Conservation (phyloP, 306 rosid species). For the Malus domestica region DNA sequence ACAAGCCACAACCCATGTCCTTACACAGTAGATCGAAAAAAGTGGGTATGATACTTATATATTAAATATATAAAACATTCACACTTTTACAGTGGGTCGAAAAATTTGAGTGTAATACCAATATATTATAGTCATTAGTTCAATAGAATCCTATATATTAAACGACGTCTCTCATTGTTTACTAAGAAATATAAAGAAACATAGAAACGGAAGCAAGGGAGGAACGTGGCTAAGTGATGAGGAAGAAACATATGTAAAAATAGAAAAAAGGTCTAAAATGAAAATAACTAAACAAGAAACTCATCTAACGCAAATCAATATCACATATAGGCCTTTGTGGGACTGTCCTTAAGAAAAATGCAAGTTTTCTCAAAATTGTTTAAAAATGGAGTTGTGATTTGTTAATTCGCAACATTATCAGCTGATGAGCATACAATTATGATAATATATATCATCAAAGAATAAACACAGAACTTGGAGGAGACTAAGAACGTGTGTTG, state of each 20-base stretch:
- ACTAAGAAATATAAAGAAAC: too few species aligned
- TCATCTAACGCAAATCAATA: too few species aligned
- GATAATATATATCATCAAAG: background rate
- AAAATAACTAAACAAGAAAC: background rate
- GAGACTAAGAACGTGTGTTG: constrained; percentile 2
- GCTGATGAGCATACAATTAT: background rate
- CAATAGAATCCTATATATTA: too few species aligned
- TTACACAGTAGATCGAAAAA: too few species aligned
- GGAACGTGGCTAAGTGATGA: background rate
- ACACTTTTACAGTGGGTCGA: fast-evolving
- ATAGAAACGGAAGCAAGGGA: too few species aligned
- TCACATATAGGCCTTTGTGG: background rate
- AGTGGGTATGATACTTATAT: too few species aligned
- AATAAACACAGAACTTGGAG: background rate
- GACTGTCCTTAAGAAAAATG: background rate
- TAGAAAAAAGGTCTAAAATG: too few species aligned
- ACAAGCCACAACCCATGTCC: too few species aligned
- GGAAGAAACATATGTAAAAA: background rate
- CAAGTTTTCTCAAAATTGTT: background rate
- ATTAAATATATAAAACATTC: too few species aligned
- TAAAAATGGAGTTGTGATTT: background rate
- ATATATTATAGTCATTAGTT: too few species aligned
- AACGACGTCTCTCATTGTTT: too few species aligned
- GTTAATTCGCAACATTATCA: background rate
- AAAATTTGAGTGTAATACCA: too few species aligned